These are phyloP conservation scores for Coelastrella sp. DNA, from an alignment of 139 green algal species.

Conservation along the genomic window DNA sequence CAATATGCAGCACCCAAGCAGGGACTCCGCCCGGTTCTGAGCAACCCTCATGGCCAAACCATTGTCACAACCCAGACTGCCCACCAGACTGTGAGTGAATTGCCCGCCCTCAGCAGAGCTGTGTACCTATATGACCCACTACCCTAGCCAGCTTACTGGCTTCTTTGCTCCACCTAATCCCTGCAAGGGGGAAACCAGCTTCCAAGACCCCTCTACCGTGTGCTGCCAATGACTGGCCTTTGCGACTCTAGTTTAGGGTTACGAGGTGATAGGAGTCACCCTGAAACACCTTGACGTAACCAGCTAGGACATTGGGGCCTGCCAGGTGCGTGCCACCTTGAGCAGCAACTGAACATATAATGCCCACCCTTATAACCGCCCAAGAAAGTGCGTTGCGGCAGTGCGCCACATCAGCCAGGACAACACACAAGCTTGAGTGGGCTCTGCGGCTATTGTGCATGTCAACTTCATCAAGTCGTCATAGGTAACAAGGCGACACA, in stretches of 20 bases:
- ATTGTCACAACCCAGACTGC: constrained; percentile 19
- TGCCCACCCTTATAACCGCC: background rate
- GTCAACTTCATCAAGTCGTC: too few relatives aligned
- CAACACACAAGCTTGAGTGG: too few relatives aligned
- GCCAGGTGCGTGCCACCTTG: background rate
- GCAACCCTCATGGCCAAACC: constrained; percentile 27
- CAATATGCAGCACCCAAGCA: constrained; percentile 35
- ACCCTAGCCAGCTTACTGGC: constrained; percentile 9
- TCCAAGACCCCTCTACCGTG: constrained; percentile 24
- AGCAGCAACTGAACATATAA: background rate
- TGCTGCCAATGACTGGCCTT: constrained; percentile 38
- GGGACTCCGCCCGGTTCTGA: constrained; percentile 5
- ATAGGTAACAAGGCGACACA: too few relatives aligned
- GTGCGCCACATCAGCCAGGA: constrained; percentile 25
- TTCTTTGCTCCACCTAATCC: constrained; percentile 15
- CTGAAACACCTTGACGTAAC: constrained; percentile 28
- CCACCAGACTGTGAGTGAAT: background rate
- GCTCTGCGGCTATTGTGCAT: too few relatives aligned
- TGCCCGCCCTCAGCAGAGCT: constrained; percentile 13
- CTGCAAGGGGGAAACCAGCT: constrained; percentile 2
- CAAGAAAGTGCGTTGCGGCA: background rate
- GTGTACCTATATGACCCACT: background rate
- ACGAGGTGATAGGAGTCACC: constrained; percentile 14
- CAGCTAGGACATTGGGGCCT: background rate
- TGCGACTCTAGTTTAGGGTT: constrained; percentile 40